A percentile compares a stretch with the other conserved stretches of the same genome.
phyloP scores from a whole-genome alignment of 768 basidiomycete genomes.

The Chalciporus piperatus region DNA sequence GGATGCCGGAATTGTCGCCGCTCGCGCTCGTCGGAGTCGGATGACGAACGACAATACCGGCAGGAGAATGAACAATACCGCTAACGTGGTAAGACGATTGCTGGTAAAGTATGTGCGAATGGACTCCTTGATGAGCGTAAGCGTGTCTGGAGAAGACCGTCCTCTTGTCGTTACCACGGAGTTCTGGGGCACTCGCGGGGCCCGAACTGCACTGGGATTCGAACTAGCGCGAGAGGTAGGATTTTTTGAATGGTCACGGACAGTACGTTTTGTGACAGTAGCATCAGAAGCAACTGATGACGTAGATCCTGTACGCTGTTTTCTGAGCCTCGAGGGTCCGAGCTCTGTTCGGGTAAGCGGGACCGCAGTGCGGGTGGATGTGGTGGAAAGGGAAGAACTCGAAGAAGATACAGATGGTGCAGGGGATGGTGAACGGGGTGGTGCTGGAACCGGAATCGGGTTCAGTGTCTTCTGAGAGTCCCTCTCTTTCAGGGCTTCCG shows the following conservation, averaged over 20 bases:
- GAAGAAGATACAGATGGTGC: constrained; percentile 60
- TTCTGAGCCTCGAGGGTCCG: constrained; percentile 11
- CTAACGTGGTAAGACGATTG: constrained; percentile 47
- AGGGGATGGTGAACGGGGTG: constrained; percentile 41
- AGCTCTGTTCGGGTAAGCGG: constrained; percentile 33
- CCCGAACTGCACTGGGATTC: constrained; percentile 14
- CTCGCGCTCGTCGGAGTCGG: constrained; percentile 46
- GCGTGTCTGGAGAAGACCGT: constrained; percentile 17
- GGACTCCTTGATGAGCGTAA: constrained; percentile 47
- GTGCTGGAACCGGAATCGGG: constrained; percentile 12
- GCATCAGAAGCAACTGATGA: constrained; percentile 24
- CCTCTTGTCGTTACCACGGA: constrained; percentile 13
- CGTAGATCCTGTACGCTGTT: constrained; percentile 17
- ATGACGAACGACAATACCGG: constrained; percentile 47
- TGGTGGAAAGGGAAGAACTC: constrained; percentile 62
- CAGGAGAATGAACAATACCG: constrained; percentile 39
- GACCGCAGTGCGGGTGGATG: constrained; percentile 70
- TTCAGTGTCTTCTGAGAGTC: not conserved
- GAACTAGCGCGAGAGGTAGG: constrained; percentile 12
- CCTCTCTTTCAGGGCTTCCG: constrained; percentile 35
- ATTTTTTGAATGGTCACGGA: constrained; percentile 6
- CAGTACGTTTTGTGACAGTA: constrained; percentile 23
- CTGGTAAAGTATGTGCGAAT: constrained; percentile 47
- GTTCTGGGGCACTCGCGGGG: constrained; percentile 2
- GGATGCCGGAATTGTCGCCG: constrained; percentile 20